These are phyloP conservation scores for Cyamopsis tetragonoloba DNA, from an alignment of 306 rosid genomes.

Conservation along the genomic window DNA sequence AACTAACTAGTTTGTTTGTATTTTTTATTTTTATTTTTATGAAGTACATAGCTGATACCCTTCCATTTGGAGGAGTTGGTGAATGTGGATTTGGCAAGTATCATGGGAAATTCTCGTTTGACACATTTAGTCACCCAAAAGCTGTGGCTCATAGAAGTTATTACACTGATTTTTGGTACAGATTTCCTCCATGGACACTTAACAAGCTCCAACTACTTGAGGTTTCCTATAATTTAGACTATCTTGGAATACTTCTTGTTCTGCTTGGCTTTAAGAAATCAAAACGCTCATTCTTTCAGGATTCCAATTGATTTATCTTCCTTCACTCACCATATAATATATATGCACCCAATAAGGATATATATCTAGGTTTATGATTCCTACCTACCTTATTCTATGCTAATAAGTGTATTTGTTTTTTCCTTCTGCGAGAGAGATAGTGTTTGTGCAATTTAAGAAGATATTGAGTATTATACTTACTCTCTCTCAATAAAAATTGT, in stretches of 20 bases:
- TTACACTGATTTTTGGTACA: slow-evolving; percentile 63
- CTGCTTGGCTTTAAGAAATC: slow-evolving; percentile 49
- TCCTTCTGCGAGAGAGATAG: too few relatives aligned
- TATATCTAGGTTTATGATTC: too few relatives aligned
- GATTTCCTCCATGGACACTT: slow-evolving; percentile 74
- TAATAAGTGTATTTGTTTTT: not conserved
- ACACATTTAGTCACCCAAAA: slow-evolving; percentile 60
- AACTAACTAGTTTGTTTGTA: not conserved
- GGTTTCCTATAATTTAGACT: slow-evolving; percentile 44
- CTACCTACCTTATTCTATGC: not conserved
- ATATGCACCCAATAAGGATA: not conserved
- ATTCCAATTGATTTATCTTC: not conserved
- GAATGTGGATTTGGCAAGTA: slow-evolving; percentile 69
- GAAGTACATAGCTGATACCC: slow-evolving; percentile 56
- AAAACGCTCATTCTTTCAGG: not conserved
- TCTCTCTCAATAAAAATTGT: too few relatives aligned
- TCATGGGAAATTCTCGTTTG: slow-evolving; percentile 83
- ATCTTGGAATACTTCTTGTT: slow-evolving; percentile 45
- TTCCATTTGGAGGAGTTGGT: slow-evolving; percentile 88
- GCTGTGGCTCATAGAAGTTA: slow-evolving; percentile 52
- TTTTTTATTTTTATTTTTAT: too few relatives aligned
- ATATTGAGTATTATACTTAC: too few relatives aligned
- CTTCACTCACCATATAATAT: not conserved
- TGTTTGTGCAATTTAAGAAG: too few relatives aligned
- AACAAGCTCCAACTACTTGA: slow-evolving; percentile 55